A percentile compares a stretch with the other conserved stretches of the same genome.
phyloP scores from a whole-genome alignment of 176 grass and related monocot species.

The Tillandsia fasciculata region DNA sequence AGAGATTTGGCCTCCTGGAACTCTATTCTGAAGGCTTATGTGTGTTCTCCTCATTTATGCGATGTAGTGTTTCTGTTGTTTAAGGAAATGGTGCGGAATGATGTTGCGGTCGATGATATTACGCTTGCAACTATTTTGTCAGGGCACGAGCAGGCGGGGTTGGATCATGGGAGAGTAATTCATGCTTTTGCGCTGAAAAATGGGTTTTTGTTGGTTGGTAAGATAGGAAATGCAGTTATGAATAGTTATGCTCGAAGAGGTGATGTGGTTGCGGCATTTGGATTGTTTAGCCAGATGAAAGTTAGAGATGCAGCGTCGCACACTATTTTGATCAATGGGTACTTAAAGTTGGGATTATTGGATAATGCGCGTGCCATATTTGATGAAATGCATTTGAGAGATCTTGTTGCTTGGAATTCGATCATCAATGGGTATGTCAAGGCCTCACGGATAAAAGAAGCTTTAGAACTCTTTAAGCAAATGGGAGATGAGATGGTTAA shows the following conservation, averaged over 20 bases:
- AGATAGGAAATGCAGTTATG: neutral
- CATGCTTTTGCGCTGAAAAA: neutral
- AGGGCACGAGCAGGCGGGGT: neutral
- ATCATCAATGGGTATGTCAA: conserved; percentile 13
- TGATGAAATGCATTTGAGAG: conserved; percentile 1
- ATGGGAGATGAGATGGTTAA: conserved; percentile 8
- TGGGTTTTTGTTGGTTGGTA: conserved; percentile 1
- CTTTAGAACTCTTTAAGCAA: conserved; percentile 11
- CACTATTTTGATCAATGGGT: conserved; percentile 5
- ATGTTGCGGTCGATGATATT: neutral
- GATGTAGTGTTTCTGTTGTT: neutral
- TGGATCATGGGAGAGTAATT: neutral
- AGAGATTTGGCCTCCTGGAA: neutral
- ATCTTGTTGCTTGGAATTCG: conserved; percentile 26
- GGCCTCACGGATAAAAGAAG: conserved; percentile 1
- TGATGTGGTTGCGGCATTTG: neutral
- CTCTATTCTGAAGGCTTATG: neutral
- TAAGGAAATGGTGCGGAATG: neutral
- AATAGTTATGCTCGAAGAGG: conserved; percentile 1
- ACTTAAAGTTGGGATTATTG: neutral
- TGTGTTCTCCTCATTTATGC: neutral
- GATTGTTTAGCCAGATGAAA: neutral
- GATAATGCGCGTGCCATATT: conserved; percentile 8
- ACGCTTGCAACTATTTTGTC: neutral
- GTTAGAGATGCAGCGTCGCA: neutral